Base-by-base conservation (phyloP, 305 asterid genomes). In the Coffea humblotiana region DNA sequence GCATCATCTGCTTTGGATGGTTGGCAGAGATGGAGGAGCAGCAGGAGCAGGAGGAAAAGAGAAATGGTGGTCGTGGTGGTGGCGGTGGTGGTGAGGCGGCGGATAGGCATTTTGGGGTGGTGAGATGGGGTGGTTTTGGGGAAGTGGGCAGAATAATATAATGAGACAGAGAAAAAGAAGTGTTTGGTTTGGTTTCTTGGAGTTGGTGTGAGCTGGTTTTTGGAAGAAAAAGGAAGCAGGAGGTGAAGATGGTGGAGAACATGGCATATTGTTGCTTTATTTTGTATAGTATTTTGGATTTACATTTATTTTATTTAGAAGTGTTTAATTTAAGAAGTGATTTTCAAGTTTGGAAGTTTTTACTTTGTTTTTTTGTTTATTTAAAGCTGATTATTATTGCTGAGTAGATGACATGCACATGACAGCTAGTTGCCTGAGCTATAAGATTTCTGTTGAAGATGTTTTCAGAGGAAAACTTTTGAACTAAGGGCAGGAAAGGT, bases 1-100 rank as follows among this genome's bases (percentile, higher is more conserved):
- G 93, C 82, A 85, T 94, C 97, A 71, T 94, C 97, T 74, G 97
- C 91, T 80, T 82, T 73, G 78, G 93, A 84, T 79, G 83, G 80
- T 82, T 81, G 80, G 82, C 78, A 45, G 74, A 89, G 78, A 58
- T 81, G 66, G 82, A 14, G 61, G 79, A 89, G 83, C 73, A 89
- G 82, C 73, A 87, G 79, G 23, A 76, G 71, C 63, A 81, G 78
- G 48, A 72, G 60, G 83, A 79, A 47, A 74, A 79, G 14, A 63
- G 79, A 7, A 72, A 72, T 11, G 58, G 65, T 6, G 77, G 77
- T 2, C 8, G 6, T 1, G 29, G 29, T 7, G 47, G 60, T 13
- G 49, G 79, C 13, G 79, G 79, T 6, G 58, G 48, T 7, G 77
- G 65, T 2, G n/a, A n/a, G 70, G 70, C 9, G 18, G 21, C 32